Evolutionary conservation across 2,329 filamentous ascomycete genomes (phyloP).

Genomic region (Sclerotinia spermophila): DNA sequence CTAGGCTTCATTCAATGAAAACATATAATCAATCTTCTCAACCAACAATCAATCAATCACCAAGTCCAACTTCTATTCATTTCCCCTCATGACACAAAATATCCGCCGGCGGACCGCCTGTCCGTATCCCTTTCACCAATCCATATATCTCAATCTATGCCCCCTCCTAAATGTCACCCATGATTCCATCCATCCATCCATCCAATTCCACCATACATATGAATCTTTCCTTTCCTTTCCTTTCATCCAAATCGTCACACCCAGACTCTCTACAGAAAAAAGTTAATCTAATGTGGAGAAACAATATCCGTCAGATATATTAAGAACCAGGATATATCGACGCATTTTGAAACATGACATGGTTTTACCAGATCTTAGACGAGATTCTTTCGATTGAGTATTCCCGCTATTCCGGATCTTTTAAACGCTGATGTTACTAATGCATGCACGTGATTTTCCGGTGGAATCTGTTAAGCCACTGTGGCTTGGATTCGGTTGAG

Average conservation of each 20-base stretch:
- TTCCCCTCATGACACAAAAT: neutral
- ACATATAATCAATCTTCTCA: neutral
- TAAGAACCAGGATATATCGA: neutral
- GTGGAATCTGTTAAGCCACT: neutral
- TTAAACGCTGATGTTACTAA: neutral
- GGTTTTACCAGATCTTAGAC: neutral
- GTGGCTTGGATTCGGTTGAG: neutral
- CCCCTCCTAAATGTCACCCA: neutral
- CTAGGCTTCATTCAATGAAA: neutral
- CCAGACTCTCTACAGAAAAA: too few species aligned
- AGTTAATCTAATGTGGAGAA: slow-evolving; percentile 14
- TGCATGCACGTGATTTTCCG: rapidly evolving
- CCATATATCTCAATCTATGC: neutral
- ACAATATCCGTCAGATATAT: slow-evolving; percentile 15
- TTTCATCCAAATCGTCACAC: neutral
- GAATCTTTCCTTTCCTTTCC: neutral
- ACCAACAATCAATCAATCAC: neutral
- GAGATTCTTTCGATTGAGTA: neutral
- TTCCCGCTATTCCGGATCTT: neutral
- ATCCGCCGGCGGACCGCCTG: slow-evolving; percentile 3
- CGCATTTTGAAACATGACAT: slow-evolving; percentile 4
- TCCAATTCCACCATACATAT: neutral
- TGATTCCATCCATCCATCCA: neutral
- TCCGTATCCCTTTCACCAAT: neutral
- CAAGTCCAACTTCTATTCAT: neutral